These are phyloP conservation scores for Spraguea lophii DNA, from an alignment of 371 early-diverging fungal genomes.

Conservation along the genomic window DNA sequence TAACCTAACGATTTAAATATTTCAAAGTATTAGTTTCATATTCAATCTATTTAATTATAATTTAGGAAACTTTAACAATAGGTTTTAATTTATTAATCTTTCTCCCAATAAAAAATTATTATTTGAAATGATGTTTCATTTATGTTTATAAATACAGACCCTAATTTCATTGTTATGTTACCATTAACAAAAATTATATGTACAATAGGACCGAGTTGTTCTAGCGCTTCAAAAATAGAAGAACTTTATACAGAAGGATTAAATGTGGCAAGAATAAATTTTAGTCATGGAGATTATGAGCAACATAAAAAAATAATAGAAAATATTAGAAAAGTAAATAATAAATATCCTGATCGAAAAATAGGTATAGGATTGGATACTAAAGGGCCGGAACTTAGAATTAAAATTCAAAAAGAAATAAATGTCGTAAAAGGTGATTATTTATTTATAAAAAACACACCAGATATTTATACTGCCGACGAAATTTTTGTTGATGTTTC, in stretches of 20 bases:
- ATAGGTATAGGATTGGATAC: slow-evolving; percentile 48
- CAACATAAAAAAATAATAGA: slow-evolving; percentile 39
- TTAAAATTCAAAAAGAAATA: not conserved
- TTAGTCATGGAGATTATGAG: slow-evolving; percentile 49
- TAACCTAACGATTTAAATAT: no score
- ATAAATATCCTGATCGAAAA: slow-evolving; percentile 57
- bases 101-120: no score
- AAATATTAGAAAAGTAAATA: slow-evolving; percentile 22
- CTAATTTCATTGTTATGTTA: no score
- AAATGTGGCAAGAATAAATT: slow-evolving; percentile 67
- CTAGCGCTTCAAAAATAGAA: slow-evolving; percentile 18
- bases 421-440: slow-evolving; percentile 43
- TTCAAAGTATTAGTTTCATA: no score
- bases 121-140: no score
- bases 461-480: slow-evolving; percentile 39
- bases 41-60: no score
- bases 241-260: slow-evolving; percentile 55
- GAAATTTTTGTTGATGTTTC: slow-evolving; percentile 52
- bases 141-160: no score
- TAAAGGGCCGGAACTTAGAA: slow-evolving; percentile 50
- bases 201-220: slow-evolving; percentile 42
- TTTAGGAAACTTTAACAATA: no score
- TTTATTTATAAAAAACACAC: slow-evolving; percentile 27
- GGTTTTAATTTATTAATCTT: no score
- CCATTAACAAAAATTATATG: slow-evolving; percentile 43